Base-by-base conservation (phyloP, 306 rosid species). In the Fragaria iinumae region DNA sequence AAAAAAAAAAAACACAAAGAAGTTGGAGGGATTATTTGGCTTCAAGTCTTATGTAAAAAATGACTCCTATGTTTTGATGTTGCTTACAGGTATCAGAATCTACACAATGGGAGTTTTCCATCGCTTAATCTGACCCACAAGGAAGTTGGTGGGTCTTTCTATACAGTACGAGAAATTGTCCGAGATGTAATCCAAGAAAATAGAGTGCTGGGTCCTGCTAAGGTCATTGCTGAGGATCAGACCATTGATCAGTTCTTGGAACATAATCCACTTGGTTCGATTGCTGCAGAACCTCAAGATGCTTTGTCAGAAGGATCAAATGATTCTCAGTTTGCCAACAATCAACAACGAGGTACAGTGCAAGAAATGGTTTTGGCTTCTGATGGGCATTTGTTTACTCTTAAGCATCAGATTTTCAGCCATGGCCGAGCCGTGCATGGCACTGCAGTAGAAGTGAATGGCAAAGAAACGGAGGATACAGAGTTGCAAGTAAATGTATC, bases 101-200 rank as follows among this genome's bases (percentile, higher is more conserved):
- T 89, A 47, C 88, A 95, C 82, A 87, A 87, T 25, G 99, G 99
- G 67, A 92, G 77, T 82, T 95, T 95, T 69, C 99, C 99, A 71
- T 91, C 99, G 13, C 90, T 95, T 76, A 92, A 85, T 68, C 91
- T 91, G 41, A 91, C 99, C 11, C 99, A 95, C 83, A 92, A 92
- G 85, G 99, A 95, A 85, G 99, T 95, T 12, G 98, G 98, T 77
- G 98, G 98, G 44, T 94, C 98, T 74, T 94, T 94, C 89, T 95
- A 95, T 88, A 95, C 97, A 0, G 97, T 95, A n/a, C 87, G 99
- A 56, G 99, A 95, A 89, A 95, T 95, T 82, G 98, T 95, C 59
- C 87, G 98, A 13, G 99, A 95, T 77, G 74, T 95, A 82, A 95
- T 95, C 79, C 99, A 91, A 89, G 98, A 95, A 77, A 95, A 95